Evolutionary conservation across 2,329 filamentous ascomycete genomes (phyloP), one percentile per base, ranked within the genome.

Genomic region (Scedosporium boydii): DNA sequence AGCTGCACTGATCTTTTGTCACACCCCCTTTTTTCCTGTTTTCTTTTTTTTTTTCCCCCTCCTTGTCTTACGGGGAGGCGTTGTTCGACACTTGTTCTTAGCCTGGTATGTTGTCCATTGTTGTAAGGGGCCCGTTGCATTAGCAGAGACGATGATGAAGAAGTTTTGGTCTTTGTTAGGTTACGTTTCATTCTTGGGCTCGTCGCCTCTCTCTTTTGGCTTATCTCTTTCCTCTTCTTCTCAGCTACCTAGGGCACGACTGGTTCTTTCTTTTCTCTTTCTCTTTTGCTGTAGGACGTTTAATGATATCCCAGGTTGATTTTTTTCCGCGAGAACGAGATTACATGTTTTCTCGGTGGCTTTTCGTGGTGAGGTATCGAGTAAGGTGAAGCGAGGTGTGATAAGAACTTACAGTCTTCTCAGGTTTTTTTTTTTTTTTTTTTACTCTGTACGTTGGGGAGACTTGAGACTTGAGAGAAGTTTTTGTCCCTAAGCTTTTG

Each of bases 291-390:
- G n/a, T 16, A 58, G 34, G 34, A 51, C 21, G 26, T 61, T 26
- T 16, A 61, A 61, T 61, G 59, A 61, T 61, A 61, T 61, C 59
- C 59, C 59, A 42, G 46, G 4, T 53, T 60, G 18, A 14, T 23
- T 46, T 59, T 59, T 44, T 21, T 14, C 18, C 14, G 5, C 34
- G n/a, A 29, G 53, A 18, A 26, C 21, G 58, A 23, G 12, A 16
- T 23, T 16, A 10, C 18, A 3, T 58, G 38, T 27, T 21, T 23
- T 14, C 29, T 27, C 34, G n/a, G 42, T 1, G 34, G 27, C 3
- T 4, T 14, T 38, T 41, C 18, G 12, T 21, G 21, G 7, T 44
- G 16, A 23, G n/a, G 26, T 34, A 48, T 48, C 44, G 9, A 48
- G 44, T 38, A 38, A 38, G 44, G 9, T 48, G 44, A 48, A 48